Base-by-base conservation (phyloP, 2,329 filamentous ascomycete genomes). In the Arthrinium phaeospermum region DNA sequence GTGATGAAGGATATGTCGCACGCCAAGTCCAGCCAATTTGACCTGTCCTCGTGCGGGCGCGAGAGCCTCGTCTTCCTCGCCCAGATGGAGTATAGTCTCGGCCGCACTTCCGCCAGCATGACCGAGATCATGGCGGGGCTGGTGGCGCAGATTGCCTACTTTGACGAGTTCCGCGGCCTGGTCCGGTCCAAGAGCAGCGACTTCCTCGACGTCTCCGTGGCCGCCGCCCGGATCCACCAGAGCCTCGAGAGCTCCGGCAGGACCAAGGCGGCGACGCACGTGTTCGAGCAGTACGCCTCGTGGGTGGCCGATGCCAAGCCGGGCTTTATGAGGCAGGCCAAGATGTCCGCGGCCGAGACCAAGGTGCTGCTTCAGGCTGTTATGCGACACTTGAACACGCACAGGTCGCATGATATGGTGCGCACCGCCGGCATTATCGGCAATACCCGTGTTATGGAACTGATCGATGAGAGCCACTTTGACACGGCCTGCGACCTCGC, bases 61-160 rank as follows among this genome's bases (percentile, higher is more conserved):
- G 77, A 81, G 67, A 80, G 78, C 68, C 77, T 83, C 19, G 81
- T 83, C 14, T 86, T 86, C 79, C 76, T 86, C 27, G 85, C 85
- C 24, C 83, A 85, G 71, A 77, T 86, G 1, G 83, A 86, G 75
- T 82, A 85, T 74, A 81, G 77, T 68, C 77, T 83, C 22, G 78
- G 76, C 45, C 75, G 79, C 49, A 77, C 74, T 53, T 78, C 77
- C 1, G 74, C 77, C 67, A 81, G 81, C 6, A 75, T 86, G 16
- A 83, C 81, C 19, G 83, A 85, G 69, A 83, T 83, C 61, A 80
- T 86, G 69, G 81, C 85, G 5, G 79, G 83, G 47, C 76, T 86
- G 68, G 84, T 83, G 30, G 83, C 85, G 0, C 82, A 86, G 74
- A 80, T 81, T 71, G 76, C 82, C 13, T 83, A 83, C 78, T 83